Conservation (phyloP, 1,139 yeast genomes). For the Candida buenavistaensis region DNA sequence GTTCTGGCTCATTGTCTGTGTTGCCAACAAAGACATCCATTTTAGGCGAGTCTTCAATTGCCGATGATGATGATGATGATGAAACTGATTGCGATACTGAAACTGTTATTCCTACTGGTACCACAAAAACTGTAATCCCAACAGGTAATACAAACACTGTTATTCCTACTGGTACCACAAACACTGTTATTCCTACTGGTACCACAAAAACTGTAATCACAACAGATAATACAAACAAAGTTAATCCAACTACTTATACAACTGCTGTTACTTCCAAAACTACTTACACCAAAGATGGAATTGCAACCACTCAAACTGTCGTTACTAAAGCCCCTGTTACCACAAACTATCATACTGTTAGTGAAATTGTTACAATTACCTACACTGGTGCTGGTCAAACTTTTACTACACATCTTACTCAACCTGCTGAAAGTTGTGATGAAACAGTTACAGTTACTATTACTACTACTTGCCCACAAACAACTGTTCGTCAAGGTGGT, state of each 20-base stretch:
- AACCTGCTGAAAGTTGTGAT: constrained; percentile 9
- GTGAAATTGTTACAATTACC: constrained; percentile 10
- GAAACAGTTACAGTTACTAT: constrained; percentile 11
- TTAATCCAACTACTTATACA: constrained; percentile 2
- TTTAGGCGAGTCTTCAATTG: constrained; percentile 5
- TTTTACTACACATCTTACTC: constrained; percentile 12
- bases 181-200: constrained; percentile 4
- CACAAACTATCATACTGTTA: constrained; percentile 8
- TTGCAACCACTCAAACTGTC: constrained; percentile 11
- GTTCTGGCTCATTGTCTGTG: neutral
- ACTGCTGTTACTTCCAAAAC: constrained; percentile 1
- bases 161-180: constrained; percentile 1
- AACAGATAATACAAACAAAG: constrained; percentile 1
- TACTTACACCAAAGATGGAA: constrained; percentile 3
- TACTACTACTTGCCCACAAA: constrained; percentile 13
- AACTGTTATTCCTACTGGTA: constrained; percentile 5
- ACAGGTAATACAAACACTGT: constrained; percentile 1
- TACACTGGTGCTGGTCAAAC: constrained; percentile 14
- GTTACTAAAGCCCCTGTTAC: constrained; percentile 8
- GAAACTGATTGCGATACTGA: constrained; percentile 12
- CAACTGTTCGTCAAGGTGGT: constrained; percentile 13
- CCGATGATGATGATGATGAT: constrained; percentile 12
- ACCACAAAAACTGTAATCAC: constrained; percentile 8
- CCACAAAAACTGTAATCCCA: constrained; percentile 8
- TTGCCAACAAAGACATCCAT: neutral